Conservation (phyloP, 768 basidiomycete genomes). For the Panaeolus cyanescens region DNA sequence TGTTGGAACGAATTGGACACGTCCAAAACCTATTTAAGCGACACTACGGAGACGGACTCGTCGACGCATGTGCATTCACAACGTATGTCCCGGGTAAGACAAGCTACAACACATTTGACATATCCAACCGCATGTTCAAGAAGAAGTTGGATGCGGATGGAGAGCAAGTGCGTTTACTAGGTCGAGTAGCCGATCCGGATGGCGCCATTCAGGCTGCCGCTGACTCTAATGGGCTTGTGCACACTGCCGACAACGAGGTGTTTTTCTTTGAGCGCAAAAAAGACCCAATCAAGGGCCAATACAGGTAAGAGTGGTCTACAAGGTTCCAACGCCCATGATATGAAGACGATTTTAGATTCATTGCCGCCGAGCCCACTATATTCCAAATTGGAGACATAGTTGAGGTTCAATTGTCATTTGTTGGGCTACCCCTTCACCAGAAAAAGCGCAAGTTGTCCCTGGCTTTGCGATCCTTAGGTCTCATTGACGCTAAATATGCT, state of each 20-base stretch:
- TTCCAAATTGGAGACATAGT: conserved; percentile 9
- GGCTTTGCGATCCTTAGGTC: background rate
- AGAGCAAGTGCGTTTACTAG: background rate
- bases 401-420: conserved; percentile 5
- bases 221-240: background rate
- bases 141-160: background rate
- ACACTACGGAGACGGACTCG: background rate
- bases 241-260: conserved; percentile 10
- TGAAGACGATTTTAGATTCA: background rate
- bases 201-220: background rate
- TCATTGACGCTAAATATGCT: background rate
- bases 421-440: background rate
- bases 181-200: background rate
- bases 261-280: background rate
- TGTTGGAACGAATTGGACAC: background rate
- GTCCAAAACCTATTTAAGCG: background rate
- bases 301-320: background rate
- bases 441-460: background rate
- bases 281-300: background rate
- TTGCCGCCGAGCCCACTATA: background rate
- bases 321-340: background rate
- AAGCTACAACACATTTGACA: background rate
- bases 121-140: background rate
- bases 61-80: background rate
- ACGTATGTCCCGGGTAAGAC: background rate